A percentile compares a stretch with the other conserved stretches of the same genome.
These are phyloP conservation scores for Tephrocybe sp. DNA, from an alignment of 768 basidiomycete genomes.

Conservation along the genomic window DNA sequence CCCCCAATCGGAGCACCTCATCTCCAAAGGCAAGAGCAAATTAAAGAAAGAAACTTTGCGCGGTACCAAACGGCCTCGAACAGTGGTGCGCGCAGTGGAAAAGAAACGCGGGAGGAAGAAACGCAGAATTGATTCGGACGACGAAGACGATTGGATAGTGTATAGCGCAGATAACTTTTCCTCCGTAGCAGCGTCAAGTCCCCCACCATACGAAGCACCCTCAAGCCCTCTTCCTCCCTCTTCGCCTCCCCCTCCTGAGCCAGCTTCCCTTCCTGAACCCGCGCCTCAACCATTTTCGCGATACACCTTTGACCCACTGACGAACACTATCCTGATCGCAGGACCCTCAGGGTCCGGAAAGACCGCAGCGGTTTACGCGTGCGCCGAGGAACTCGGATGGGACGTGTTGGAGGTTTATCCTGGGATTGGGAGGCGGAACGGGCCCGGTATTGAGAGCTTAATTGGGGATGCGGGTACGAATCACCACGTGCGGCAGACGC, in stretches of 20 bases:
- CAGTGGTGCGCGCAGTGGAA: slow-evolving; percentile 53
- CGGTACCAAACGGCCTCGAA: slow-evolving; percentile 54
- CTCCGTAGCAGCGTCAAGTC: slow-evolving; percentile 17
- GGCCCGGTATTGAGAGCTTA: slow-evolving; percentile 71
- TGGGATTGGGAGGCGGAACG: slow-evolving; percentile 88
- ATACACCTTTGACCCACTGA: slow-evolving; percentile 48
- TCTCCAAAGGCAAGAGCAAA: slow-evolving; percentile 25
- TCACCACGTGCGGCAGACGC: slow-evolving; percentile 64
- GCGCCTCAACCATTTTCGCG: not conserved
- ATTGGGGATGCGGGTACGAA: slow-evolving; percentile 95
- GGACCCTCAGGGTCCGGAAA: slow-evolving; percentile 90
- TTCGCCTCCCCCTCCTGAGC: not conserved
- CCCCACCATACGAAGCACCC: not conserved
- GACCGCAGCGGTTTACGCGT: slow-evolving; percentile 90
- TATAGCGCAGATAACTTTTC: slow-evolving; percentile 33
- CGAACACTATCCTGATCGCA: slow-evolving; percentile 82
- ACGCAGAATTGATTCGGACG: slow-evolving; percentile 51
- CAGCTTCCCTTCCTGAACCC: not conserved
- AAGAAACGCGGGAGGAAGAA: slow-evolving; percentile 53
- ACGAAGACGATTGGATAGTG: slow-evolving; percentile 63
- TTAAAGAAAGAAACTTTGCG: slow-evolving; percentile 21
- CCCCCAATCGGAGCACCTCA: slow-evolving; percentile 9
- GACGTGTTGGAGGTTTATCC: slow-evolving; percentile 97
- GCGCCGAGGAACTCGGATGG: slow-evolving; percentile 92
- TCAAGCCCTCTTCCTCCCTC: not conserved